phyloP scores from a whole-genome alignment of 1,139 yeast species.

The Suhomyces kunorum region DNA sequence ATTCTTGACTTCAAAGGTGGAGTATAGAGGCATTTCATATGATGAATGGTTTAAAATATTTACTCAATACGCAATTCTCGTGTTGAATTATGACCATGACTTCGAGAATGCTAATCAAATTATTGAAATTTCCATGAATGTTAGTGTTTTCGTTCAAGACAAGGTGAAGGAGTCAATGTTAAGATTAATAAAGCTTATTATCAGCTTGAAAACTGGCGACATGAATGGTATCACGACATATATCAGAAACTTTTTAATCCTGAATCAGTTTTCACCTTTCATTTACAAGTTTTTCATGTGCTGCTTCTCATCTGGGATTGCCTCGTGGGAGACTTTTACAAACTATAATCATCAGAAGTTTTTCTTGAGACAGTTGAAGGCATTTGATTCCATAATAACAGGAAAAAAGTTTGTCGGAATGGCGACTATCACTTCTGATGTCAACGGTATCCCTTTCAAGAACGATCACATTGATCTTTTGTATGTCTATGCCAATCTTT shows the following conservation, averaged over 20 bases:
- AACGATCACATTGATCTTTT: conserved; percentile 70
- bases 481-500: conserved; percentile 74
- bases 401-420: conserved; percentile 65
- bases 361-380: conserved; percentile 83
- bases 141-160: conserved; percentile 73
- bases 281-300: conserved; percentile 67
- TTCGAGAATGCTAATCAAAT: conserved; percentile 67
- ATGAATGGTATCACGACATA: conserved; percentile 49
- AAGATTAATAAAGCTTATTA: conserved; percentile 63
- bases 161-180: conserved; percentile 55
- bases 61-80: conserved; percentile 70
- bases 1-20: conserved; percentile 48
- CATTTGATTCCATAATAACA: conserved; percentile 69
- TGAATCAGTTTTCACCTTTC: conserved; percentile 74
- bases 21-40: conserved; percentile 74
- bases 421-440: conserved; percentile 61
- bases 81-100: conserved; percentile 62
- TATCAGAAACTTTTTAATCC: conserved; percentile 62
- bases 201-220: conserved; percentile 59
- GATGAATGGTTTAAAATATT: conserved; percentile 85
- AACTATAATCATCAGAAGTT: conserved; percentile 87
- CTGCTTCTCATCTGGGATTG: conserved; percentile 63
- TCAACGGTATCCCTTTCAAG: conserved; percentile 41
- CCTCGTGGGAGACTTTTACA: conserved; percentile 60
- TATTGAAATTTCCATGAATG: conserved; percentile 71